phyloP scores from a whole-genome alignment of 768 basidiomycete genomes.

The Boletales sp. region DNA sequence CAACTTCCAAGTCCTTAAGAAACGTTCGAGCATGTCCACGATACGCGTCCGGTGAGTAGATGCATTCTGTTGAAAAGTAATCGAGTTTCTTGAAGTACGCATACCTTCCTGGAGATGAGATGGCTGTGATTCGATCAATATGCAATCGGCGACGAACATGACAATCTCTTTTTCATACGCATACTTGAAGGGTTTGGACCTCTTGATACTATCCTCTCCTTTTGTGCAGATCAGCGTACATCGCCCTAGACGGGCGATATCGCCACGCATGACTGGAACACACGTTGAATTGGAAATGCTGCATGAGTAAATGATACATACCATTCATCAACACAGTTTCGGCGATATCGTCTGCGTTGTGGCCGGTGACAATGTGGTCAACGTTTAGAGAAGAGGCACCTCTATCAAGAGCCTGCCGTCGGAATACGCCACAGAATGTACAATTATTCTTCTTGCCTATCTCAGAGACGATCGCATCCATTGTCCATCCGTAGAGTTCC shows the following conservation, averaged over 20 bases:
- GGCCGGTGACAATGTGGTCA: conserved; percentile 97
- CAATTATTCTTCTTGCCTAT: conserved; percentile 98
- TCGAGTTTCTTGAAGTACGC: conserved; percentile 99
- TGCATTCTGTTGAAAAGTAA: conserved; percentile 99
- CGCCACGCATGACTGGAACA: conserved; percentile 87
- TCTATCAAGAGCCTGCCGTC: conserved; percentile 93
- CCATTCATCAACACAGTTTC: conserved; percentile 99
- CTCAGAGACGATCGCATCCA: conserved; percentile 94
- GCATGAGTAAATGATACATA: conserved; percentile 37
- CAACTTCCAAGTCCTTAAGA: conserved; percentile 92
- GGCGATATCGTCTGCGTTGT: conserved; percentile 98
- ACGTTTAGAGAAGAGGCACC: conserved; percentile 87
- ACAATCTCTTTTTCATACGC: conserved; percentile 99
- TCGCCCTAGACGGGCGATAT: conserved; percentile 89
- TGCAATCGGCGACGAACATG: conserved; percentile 55
- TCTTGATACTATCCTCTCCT: conserved; percentile 93
- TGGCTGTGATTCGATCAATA: background rate
- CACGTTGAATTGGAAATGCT: background rate
- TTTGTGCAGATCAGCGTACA: conserved; percentile 95
- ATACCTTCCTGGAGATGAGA: conserved; percentile 58
- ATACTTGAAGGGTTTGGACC: conserved; percentile 99
- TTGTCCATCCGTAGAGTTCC: conserved; percentile 98
- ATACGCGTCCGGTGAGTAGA: conserved; percentile 98
- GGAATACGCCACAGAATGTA: conserved; percentile 98
- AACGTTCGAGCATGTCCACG: conserved; percentile 93